phyloP scores from a whole-genome alignment of 768 basidiomycete genomes.

The Amanita rimosa region DNA sequence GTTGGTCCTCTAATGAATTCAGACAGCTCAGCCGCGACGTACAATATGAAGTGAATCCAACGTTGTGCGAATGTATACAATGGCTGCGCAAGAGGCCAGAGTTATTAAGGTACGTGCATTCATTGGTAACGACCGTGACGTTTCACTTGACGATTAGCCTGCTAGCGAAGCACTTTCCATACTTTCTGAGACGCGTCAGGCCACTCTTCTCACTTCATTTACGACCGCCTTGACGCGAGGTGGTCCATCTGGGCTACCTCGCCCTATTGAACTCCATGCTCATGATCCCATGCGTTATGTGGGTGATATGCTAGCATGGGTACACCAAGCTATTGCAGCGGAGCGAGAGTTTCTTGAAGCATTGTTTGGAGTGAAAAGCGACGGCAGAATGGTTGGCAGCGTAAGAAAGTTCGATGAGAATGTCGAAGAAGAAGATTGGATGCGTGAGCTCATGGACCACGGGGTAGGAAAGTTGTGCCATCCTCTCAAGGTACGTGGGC shows the following conservation, averaged over 20 bases:
- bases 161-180: conserved; percentile 55
- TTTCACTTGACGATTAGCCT: background rate
- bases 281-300: conserved; percentile 96
- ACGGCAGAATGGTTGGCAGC: conserved; percentile 69
- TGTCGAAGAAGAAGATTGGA: conserved; percentile 68
- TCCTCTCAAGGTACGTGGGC: conserved; percentile 63
- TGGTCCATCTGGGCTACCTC: conserved; percentile 71
- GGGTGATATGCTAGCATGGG: conserved; percentile 98
- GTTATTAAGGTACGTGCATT: conserved; percentile 45
- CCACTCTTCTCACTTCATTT: conserved; percentile 72
- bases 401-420: conserved; percentile 38
- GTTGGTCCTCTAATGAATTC: conserved; percentile 82
- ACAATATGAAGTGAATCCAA: conserved; percentile 54
- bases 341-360: conserved; percentile 91
- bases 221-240: conserved; percentile 83
- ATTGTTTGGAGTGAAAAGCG: conserved; percentile 61
- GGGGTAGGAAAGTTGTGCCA: conserved; percentile 76
- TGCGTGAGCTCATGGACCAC: conserved; percentile 69
- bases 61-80: conserved; percentile 61
- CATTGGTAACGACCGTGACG: background rate
- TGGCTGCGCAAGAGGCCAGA: conserved; percentile 72
- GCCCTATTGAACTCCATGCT: conserved; percentile 95
- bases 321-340: conserved; percentile 91
- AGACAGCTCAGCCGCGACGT: conserved; percentile 65
- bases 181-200: conserved; percentile 76